Base-by-base conservation (phyloP, 2,329 filamentous ascomycete genomes). In the Colletotrichum tropicicola region DNA sequence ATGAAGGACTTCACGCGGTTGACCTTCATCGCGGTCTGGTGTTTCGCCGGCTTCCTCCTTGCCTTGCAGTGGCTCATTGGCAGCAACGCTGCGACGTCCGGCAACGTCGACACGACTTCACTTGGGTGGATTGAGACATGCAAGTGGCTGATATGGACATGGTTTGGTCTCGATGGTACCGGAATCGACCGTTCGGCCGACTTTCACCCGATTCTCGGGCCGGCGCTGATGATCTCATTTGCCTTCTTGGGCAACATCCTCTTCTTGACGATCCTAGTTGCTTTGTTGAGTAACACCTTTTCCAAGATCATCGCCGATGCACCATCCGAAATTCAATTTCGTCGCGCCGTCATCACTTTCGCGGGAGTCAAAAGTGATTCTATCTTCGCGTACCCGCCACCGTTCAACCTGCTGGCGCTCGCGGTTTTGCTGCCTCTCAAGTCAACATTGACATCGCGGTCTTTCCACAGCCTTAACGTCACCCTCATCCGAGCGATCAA, bases 111-210 rank as follows among this genome's bases (percentile, higher is more conserved):
- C 15, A 45, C 30, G n/a, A 12, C 41, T 9, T 21, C 48, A 5
- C 4, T 61, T 4, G 48, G 25, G 0, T 82, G 79, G 79, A 73
- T 76, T 17, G 90, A 89, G 0, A 90, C 92, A 47, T 86, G 85
- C 39, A 92, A 92, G 74, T 93, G 91, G 91, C 90, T 93, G 83
- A 82, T 93, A 2, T 92, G 89, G 88, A 91, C 92, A 68, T 93
- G 91, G 91, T 93, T 93, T 69, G 91, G 91, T 2, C 85, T 93
- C 0, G 91, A 92, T 62, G 90, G 83, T 25, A 85, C 83, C 2
- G 83, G 83, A 4, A 85, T 85, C 41, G 81, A 84, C 59, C 77
- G 80, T 53, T 80, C 80, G 0, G 77, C 76, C 6, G 84, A 89
- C 43, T 90, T 92, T 74, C 89, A 93, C 72, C 81, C 86, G 74